phyloP scores from a whole-genome alignment of 352 stramenopile species.

The Aphanomyces invadans region DNA sequence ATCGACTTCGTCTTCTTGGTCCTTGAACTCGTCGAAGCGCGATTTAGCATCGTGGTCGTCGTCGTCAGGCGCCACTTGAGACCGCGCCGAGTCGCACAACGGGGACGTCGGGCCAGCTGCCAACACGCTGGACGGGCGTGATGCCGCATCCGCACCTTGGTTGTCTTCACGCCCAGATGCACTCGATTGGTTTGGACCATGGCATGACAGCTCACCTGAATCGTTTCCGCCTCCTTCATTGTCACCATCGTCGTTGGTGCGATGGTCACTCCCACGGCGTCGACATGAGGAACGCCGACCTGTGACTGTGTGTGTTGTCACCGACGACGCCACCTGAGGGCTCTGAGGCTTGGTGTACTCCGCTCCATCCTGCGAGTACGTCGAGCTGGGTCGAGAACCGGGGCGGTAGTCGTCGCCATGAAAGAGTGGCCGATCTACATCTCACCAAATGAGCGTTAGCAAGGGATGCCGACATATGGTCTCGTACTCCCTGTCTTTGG shows the following conservation, averaged over 20 bases:
- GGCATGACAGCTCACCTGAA: not conserved
- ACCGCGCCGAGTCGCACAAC: not conserved
- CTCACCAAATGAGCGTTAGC: not conserved
- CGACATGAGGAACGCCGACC: not conserved
- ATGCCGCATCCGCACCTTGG: not conserved
- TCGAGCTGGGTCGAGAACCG: conserved; percentile 56
- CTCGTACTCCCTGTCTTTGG: conserved; percentile 40
- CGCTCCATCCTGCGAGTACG: conserved; percentile 31
- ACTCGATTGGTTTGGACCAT: not conserved
- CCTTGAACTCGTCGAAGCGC: not conserved
- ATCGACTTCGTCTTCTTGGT: not conserved
- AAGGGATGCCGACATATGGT: too few relatives aligned
- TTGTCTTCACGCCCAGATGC: not conserved
- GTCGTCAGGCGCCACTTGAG: not conserved
- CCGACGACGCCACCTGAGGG: conserved; percentile 19
- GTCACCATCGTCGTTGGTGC: too few relatives aligned
- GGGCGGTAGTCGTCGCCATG: conserved; percentile 71
- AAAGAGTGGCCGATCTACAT: conserved; percentile 43
- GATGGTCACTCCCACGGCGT: too few relatives aligned
- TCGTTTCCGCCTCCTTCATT: not conserved
- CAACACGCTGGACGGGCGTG: too few relatives aligned
- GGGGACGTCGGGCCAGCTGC: not conserved
- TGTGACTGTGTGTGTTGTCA: conserved; percentile 16
- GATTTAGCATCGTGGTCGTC: not conserved
- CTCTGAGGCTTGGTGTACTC: conserved; percentile 35